Evolutionary conservation across 2,329 filamentous ascomycete species (phyloP).

Genomic region (Graphiopsis chlorocephala): DNA sequence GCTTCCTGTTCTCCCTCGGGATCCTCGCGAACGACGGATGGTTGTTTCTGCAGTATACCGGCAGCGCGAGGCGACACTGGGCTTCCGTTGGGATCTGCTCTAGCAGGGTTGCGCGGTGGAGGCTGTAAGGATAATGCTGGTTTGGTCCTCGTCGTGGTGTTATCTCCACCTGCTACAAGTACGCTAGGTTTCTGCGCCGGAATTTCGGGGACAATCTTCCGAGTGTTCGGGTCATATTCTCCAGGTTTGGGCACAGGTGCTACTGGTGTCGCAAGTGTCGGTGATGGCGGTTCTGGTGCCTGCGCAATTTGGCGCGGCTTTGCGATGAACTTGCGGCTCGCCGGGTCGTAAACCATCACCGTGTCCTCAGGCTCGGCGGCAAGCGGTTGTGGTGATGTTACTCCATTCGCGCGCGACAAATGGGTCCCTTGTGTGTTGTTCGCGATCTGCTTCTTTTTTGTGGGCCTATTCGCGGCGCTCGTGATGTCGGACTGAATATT

Average conservation of each 20-base stretch:
- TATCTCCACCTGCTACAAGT: background rate
- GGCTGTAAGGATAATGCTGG: constrained; percentile 22
- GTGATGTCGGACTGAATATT: constrained; percentile 6
- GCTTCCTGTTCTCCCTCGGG: constrained; percentile 30
- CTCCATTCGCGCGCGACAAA: constrained; percentile 18
- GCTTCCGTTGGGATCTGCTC: constrained; percentile 20
- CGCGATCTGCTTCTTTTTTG: constrained; percentile 17
- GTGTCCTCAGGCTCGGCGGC: constrained; percentile 22
- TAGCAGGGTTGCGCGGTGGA: constrained; percentile 33
- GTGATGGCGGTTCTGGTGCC: constrained; percentile 20
- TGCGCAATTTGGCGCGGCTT: constrained; percentile 21
- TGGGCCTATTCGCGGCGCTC: constrained; percentile 21
- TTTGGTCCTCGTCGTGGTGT: background rate
- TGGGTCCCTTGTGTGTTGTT: constrained; percentile 15
- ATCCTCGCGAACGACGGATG: constrained; percentile 34
- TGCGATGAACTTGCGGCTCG: constrained; percentile 30
- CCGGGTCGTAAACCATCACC: constrained; percentile 34
- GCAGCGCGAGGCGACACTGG: constrained; percentile 24
- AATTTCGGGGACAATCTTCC: constrained; percentile 27
- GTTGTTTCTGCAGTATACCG: constrained; percentile 31
- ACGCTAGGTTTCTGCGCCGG: constrained; percentile 9
- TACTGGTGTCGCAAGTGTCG: constrained; percentile 14
- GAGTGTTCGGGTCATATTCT: constrained; percentile 31
- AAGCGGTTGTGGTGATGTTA: background rate
- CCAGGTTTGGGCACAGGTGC: constrained; percentile 22